phyloP scores from a whole-genome alignment of 2,329 filamentous ascomycete genomes.

The Cordyceps militaris region DNA sequence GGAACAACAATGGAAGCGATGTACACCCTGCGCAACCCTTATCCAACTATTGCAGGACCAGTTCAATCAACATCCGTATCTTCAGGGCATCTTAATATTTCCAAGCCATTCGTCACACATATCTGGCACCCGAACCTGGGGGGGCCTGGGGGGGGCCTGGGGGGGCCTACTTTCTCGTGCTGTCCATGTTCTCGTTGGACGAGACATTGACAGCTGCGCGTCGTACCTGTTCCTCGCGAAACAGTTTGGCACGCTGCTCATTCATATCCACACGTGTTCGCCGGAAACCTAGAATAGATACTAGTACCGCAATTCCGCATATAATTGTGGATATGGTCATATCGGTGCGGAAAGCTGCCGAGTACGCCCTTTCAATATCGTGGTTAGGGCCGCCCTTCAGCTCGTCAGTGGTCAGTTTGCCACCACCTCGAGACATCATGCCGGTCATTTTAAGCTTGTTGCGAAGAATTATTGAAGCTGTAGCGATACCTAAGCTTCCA shows the following conservation, averaged over 20 bases:
- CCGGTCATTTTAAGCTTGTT: slow-evolving; percentile 22
- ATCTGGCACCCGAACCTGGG: no score
- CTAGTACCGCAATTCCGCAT: slow-evolving; percentile 32
- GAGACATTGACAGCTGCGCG: background rate
- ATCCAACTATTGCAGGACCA: no score
- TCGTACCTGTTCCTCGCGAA: background rate
- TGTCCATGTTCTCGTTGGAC: background rate
- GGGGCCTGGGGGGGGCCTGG: no score
- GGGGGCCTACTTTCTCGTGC: background rate
- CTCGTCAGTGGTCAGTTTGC: slow-evolving; percentile 10
- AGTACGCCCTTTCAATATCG: slow-evolving; percentile 32
- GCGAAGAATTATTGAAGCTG: slow-evolving; percentile 41
- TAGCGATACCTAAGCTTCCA: slow-evolving; percentile 47
- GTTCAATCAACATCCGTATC: no score
- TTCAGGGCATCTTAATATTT: no score
- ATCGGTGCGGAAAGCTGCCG: slow-evolving; percentile 37
- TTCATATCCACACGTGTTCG: slow-evolving; percentile 23
- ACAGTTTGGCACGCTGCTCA: slow-evolving; percentile 18
- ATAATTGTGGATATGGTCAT: slow-evolving; percentile 41
- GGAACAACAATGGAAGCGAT: background rate
- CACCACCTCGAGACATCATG: slow-evolving; percentile 23
- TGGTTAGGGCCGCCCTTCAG: slow-evolving; percentile 18
- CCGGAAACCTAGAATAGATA: slow-evolving; percentile 33
- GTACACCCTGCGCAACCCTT: background rate
- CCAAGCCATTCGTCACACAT: no score